Base-by-base conservation (phyloP, 345 rosid genomes). In the Euphorbia lathyris region DNA sequence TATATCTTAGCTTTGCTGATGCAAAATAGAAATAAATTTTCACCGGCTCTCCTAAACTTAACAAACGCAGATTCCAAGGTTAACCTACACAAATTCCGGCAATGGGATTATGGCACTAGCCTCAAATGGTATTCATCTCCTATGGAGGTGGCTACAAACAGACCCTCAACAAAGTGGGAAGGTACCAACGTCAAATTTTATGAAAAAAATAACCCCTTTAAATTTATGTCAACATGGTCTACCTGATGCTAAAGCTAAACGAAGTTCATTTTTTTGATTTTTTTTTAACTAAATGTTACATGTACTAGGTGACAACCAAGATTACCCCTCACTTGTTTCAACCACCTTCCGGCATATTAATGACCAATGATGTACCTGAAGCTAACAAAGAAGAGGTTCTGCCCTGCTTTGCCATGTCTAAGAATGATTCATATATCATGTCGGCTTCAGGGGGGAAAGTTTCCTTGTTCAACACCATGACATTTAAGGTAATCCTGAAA, bases 401-500 rank as follows among this genome's bases (percentile, higher is more conserved):
- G 56, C 74, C 80, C 32, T 83, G 83, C 59, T 77, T 83, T 47
- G 86, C 80, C 22, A 42, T 83, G 73, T 75, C 86, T 20, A 83
- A 78, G 50, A 80, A 83, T 59, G 86, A 78, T 47, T 80, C 86
- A 0, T 83, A 83, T 65, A 60, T 77, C 14, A 72, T 80, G 72
- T 83, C 82, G 58, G 77, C 86, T 13, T 83, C 83, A 13, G 86
- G 86, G 57, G 83, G 80, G 29, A 80, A 70, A 66, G 56, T 83
- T 67, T 77, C 83, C 51, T 62, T 83, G 60, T 83, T 77, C 83
- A 83, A 80, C 72, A 75, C 68, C 47, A 60, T 67, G 78, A 70
- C 82, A n/a, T 83, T 79, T 57, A 72, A 75, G 86, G 86, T 79
- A 60, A 17, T 29, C 7, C 45, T 30, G 14, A 3, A 22, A 63